Evolutionary conservation across 139 green algal genomes (phyloP), one percentile per base, ranked within the genome.

Genomic region (Chlorella vulgaris): DNA sequence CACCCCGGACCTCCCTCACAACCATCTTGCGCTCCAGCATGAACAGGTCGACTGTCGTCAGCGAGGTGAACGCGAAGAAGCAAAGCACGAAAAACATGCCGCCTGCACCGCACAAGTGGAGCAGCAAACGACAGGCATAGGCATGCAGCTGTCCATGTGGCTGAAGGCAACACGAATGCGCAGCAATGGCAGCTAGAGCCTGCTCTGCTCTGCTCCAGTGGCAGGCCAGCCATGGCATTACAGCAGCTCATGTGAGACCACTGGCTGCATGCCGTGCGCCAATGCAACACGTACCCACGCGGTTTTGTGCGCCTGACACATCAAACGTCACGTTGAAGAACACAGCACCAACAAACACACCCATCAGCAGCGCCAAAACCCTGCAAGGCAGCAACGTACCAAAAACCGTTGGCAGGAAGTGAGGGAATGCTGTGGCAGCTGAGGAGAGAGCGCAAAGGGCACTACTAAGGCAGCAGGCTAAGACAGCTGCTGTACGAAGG

Each of bases 71-170:
- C 60, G 88, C 92, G 6, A 95, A 89, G 39, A 96, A 92, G 47
- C 82, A 82, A 21, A 96, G 88, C 5, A 88, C 82, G 78, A 97
- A 97, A 86, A 97, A 96, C 67, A 96, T 81, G 58, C 78, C 91
- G 33, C 93, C 91, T 73, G 92, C 70, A 38, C 84, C 1, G 65
- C 19, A 36, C 4, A 50, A 24, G 61, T 31, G 26, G 19, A 19
- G n/a, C 7, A 15, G 63, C 4, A 43, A 33, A 74, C 15, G 10
- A 42, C 38, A 5, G 24, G 4, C 3, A 24, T 5, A 28, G 40
- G 19, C 33, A 71, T 7, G 19, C 33, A 71, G 33, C 28, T 33
- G 3, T 4, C 4, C 8, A 2, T 4, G 7, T 15, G 35, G 65
- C 65, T n/a, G 62, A 71, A 8, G 47, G 15, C 15, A 15, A 58